Evolutionary conservation across 164 flowering plant genomes (phyloP).

Genomic region (Chloranthus sessilifolius): DNA sequence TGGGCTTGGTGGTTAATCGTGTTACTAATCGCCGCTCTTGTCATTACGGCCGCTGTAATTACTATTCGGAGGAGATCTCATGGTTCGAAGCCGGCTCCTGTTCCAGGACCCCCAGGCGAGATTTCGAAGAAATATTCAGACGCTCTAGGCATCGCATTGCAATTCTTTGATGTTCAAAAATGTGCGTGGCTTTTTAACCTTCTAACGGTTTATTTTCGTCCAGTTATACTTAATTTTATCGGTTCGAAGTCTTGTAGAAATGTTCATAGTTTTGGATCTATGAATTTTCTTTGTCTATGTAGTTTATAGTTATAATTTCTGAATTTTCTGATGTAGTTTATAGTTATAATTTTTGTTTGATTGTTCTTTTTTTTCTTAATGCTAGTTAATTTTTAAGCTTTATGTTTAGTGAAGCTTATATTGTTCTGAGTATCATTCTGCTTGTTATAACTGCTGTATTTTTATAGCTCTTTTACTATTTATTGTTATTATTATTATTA

Average conservation of each 20-base stretch:
- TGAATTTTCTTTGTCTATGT: neutral
- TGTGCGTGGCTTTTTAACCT: constrained; percentile 43
- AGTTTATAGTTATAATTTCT: neutral
- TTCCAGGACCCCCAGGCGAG: constrained; percentile 92
- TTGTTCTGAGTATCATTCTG: no score
- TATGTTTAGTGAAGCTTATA: no score
- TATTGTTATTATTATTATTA: no score
- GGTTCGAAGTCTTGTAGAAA: neutral
- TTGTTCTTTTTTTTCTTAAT: neutral
- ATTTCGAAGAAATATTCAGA: constrained; percentile 48
- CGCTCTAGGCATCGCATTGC: constrained; percentile 63
- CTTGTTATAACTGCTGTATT: no score
- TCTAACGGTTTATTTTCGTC: neutral
- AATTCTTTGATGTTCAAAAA: constrained; percentile 91
- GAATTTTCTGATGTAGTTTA: neutral
- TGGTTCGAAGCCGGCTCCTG: constrained; percentile 37
- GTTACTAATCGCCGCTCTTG: constrained; percentile 35
- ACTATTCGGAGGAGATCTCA: constrained; percentile 30
- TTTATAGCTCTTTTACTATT: no score
- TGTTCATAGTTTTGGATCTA: neutral
- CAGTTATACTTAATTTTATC: neutral
- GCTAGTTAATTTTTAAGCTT: no score
- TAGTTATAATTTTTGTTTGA: neutral
- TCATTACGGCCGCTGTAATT: constrained; percentile 39
- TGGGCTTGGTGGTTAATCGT: constrained; percentile 60